Conservation (phyloP, 208 protist genomes). For the Crithidia thermophila region DNA sequence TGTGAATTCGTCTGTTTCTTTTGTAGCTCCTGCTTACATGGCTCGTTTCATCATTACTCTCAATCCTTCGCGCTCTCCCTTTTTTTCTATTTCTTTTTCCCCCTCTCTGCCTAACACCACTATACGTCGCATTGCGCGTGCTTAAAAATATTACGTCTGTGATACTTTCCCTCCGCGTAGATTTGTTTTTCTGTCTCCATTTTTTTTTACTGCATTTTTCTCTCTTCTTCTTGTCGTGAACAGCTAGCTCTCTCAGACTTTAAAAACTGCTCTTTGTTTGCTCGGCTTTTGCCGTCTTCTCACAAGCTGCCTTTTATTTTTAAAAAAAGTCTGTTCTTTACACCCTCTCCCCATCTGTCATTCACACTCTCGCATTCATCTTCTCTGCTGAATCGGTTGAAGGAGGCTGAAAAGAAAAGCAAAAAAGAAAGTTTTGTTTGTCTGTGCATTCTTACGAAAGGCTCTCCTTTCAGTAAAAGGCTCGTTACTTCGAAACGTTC, state of each 20-base stretch:
- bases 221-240: neutral
- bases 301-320: neutral
- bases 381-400: too few species aligned
- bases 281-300: neutral
- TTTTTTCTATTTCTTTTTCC: neutral
- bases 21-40: neutral
- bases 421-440: too few species aligned
- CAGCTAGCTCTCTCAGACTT: too few species aligned
- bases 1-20: too few species aligned
- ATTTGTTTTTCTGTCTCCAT: neutral
- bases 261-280: neutral
- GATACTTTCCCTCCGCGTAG: neutral
- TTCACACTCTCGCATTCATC: too few species aligned
- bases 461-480: too few species aligned
- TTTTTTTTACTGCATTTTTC: neutral
- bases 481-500: too few species aligned
- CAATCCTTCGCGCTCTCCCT: neutral
- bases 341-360: too few species aligned
- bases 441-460: too few species aligned
- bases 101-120: neutral
- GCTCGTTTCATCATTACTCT: constrained; percentile 1
- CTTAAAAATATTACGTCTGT: neutral
- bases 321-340: too few species aligned
- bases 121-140: neutral
- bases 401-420: too few species aligned